Evolutionary conservation across 768 basidiomycete species (phyloP), one percentile per base, ranked within the genome.

Genomic region (Mycena metata): DNA sequence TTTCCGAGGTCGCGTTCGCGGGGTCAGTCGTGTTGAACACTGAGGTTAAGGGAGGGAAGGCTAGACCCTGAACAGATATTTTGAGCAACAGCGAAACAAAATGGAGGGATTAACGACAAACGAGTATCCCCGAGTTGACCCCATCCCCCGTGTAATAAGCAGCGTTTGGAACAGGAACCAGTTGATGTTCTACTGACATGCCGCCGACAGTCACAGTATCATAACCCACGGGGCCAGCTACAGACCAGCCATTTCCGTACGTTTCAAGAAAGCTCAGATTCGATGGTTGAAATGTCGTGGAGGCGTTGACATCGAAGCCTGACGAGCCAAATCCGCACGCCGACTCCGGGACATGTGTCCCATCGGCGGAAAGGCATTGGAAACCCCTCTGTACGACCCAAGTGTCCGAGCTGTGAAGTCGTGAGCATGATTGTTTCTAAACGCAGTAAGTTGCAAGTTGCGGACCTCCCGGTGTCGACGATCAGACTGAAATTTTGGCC

Each of bases 171-270:
- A 75, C 19, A 2, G 65, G 63, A 24, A 75, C 45, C 47, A 69
- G 70, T 39, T 75, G 74, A 12, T 39, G 24, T 7, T n/a, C 55
- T 16, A 75, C 74, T 11, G 60, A 41, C 63, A 75, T 30, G 15
- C 67, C 69, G 17, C 72, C 74, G 19, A 72, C 56, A n/a, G 65
- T 57, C 46, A 75, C 65, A 3, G 72, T 72, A 19, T 75, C 74
- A 59, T 72, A 71, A 6, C 70, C 74, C 7, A 70, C 67, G 7
- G 61, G 50, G 19, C 73, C 73, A 15, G 66, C 51, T 9, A 73
- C 50, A 47, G 70, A 73, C 46, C 69, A 68, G 8, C 62, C 68
- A 45, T 62, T 62, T 10, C 51, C 69, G 54, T 71, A 75, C 15
- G 54, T 35, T 51, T 69, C 72, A 60, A 68, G 69, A 60, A 75